Conservation (phyloP, 768 basidiomycete species). For the Baorangia bicolor region DNA sequence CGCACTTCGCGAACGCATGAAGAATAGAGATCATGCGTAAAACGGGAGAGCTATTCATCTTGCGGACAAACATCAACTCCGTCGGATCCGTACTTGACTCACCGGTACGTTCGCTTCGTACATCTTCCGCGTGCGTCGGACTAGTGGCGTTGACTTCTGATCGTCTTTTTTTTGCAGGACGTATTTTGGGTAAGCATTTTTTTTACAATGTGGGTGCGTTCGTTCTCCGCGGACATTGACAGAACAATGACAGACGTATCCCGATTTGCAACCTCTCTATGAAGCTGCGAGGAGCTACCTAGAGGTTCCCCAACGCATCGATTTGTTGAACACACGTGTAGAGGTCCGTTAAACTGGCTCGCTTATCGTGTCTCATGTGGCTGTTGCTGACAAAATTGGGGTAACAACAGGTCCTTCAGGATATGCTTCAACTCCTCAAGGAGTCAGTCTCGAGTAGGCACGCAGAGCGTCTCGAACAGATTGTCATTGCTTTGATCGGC, state of each 20-base stretch:
- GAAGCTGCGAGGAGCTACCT: conserved; percentile 92
- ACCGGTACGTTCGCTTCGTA: conserved; percentile 55
- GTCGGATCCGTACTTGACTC: conserved; percentile 97
- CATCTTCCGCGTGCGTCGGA: conserved; percentile 1
- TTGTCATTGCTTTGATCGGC: conserved; percentile 87
- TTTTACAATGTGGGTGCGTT: neutral
- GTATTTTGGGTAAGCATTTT: conserved; percentile 82
- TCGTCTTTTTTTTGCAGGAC: conserved; percentile 50
- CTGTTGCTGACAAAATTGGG: conserved; percentile 1
- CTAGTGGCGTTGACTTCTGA: neutral
- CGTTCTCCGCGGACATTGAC: conserved; percentile 20
- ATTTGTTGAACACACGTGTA: conserved; percentile 89
- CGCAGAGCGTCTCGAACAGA: conserved; percentile 88
- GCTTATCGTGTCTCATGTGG: neutral
- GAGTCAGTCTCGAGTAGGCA: conserved; percentile 92
- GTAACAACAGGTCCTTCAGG: conserved; percentile 75
- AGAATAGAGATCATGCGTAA: conserved; percentile 90
- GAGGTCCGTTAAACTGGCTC: conserved; percentile 54
- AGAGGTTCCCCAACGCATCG: conserved; percentile 92
- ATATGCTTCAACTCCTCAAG: conserved; percentile 93
- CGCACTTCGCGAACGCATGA: conserved; percentile 13
- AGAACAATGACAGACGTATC: conserved; percentile 67
- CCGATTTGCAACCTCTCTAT: conserved; percentile 93
- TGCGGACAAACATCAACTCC: conserved; percentile 92
- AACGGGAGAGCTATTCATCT: conserved; percentile 90